Percentiles rank a stretch among this genome's conserved stretches.
phyloP scores from a whole-genome alignment of 768 basidiomycete species.

The Gloeostereum incarnatum region DNA sequence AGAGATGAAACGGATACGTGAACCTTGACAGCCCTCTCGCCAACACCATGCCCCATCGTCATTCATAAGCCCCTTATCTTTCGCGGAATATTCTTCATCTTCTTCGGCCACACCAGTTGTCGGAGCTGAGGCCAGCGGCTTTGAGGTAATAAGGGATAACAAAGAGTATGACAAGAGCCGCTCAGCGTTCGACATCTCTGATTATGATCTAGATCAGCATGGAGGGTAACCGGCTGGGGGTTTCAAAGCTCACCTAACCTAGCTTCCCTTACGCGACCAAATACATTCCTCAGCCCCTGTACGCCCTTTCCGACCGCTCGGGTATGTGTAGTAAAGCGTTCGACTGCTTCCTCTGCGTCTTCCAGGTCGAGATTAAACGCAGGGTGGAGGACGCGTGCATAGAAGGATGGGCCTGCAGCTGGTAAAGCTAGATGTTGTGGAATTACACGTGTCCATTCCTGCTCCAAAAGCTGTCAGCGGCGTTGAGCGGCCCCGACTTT shows the following conservation, averaged over 20 bases:
- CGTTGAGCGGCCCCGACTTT: slow-evolving; percentile 1
- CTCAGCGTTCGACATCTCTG: slow-evolving; percentile 76
- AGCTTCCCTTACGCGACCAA: slow-evolving; percentile 54
- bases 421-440: slow-evolving; percentile 52
- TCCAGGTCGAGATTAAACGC: slow-evolving; percentile 75
- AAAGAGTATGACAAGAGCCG: slow-evolving; percentile 66
- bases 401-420: slow-evolving; percentile 69
- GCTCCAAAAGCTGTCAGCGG: slow-evolving; percentile 4
- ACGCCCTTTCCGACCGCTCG: slow-evolving; percentile 62
- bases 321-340: slow-evolving; percentile 58
- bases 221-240: neutral
- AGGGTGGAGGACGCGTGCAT: slow-evolving; percentile 74
- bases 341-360: slow-evolving; percentile 51
- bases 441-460: slow-evolving; percentile 68
- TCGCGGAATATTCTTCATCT: slow-evolving; percentile 28
- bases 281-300: slow-evolving; percentile 53
- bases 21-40: slow-evolving; percentile 69
- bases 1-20: slow-evolving; percentile 3
- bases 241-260: slow-evolving; percentile 43
- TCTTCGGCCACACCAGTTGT: slow-evolving; percentile 39
- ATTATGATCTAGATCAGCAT: neutral
- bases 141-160: slow-evolving; percentile 66
- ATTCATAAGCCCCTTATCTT: slow-evolving; percentile 53
- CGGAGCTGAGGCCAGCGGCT: slow-evolving; percentile 41
- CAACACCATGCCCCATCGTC: slow-evolving; percentile 81